Base-by-base conservation (phyloP, 306 rosid genomes). In the Betula pendula region DNA sequence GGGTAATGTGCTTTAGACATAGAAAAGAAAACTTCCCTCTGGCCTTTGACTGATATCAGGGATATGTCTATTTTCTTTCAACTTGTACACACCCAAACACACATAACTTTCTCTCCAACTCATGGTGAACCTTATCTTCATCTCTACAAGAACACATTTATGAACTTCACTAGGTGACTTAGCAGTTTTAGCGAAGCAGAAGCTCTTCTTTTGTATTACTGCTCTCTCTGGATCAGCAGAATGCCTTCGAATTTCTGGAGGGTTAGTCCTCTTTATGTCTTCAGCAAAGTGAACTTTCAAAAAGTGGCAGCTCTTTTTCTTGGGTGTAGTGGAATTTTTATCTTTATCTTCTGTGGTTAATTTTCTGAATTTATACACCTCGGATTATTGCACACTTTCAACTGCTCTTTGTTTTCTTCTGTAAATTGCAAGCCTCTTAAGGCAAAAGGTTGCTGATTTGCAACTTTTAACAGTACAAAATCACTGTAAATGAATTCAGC, bases 211-310 rank as follows among this genome's bases (percentile, higher is more conserved):
- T 66, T 13, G 0, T 35, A 16, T 66, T 66, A 29, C 47, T 38
- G 48, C 70, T 19, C 17, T 66, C n/a, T 66, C 48, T 66, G 25
- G 70, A 38, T 75, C 22, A 22, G 73, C 52, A 66, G 53, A 38
- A 35, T 73, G 72, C 72, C 66, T 63, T n/a, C n/a, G 72, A 42
- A 67, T 50, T 11, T 43, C 56, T 52, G 63, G 44, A 49, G 19
- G 25, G 0, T 38, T 75, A 10, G 22, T 71, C 58, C 68, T 52
- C 33, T 69, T 79, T 70, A 20, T 27, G 22, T 58, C 62, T 58
- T 60, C 72, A 77, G 74, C 74, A 70, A 70, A 44, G 45, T 50
- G 38, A 60, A 74, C 56, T 74, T 73, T 55, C 50, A 56, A 58
- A 65, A 24, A 65, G 72, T 71, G 4, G n/a, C 20, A 24, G 49